Conservation (phyloP, 2,329 filamentous ascomycete genomes). For the Neofusicoccum sp. region DNA sequence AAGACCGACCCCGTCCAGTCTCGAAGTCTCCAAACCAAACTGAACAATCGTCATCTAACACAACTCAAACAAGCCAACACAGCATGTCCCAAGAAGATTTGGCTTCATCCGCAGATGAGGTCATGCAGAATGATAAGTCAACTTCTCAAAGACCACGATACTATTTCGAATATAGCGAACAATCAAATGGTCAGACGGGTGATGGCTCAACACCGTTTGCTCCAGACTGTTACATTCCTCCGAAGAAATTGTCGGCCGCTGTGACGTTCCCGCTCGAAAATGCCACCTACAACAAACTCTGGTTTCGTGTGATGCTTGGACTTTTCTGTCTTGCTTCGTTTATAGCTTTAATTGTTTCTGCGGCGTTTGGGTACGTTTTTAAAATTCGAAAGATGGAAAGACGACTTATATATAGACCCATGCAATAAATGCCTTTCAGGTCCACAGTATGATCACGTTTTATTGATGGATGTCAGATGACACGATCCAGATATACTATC, state of each 20-base stretch:
- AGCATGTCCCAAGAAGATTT: neutral
- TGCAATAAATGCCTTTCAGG: too few species aligned
- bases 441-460: too few species aligned
- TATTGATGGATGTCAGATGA: too few species aligned
- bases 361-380: neutral
- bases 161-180: neutral
- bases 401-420: too few species aligned
- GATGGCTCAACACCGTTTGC: neutral
- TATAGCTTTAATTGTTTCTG: neutral
- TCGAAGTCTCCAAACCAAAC: neutral
- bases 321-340: neutral
- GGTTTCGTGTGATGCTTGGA: neutral
- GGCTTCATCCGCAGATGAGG: neutral
- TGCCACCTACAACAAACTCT: neutral
- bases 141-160: neutral
- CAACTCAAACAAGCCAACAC: neutral
- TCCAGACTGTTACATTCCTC: neutral
- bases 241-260: neutral
- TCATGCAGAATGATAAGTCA: neutral
- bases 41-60: neutral
- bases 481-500: too few species aligned
- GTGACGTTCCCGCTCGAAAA: neutral
- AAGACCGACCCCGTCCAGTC: neutral
- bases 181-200: neutral
- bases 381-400: neutral